A percentile compares a stretch with the other conserved stretches of the same genome.
These are phyloP conservation scores for Mycena leptocephala DNA, from an alignment of 768 basidiomycete genomes.

Conservation along the genomic window DNA sequence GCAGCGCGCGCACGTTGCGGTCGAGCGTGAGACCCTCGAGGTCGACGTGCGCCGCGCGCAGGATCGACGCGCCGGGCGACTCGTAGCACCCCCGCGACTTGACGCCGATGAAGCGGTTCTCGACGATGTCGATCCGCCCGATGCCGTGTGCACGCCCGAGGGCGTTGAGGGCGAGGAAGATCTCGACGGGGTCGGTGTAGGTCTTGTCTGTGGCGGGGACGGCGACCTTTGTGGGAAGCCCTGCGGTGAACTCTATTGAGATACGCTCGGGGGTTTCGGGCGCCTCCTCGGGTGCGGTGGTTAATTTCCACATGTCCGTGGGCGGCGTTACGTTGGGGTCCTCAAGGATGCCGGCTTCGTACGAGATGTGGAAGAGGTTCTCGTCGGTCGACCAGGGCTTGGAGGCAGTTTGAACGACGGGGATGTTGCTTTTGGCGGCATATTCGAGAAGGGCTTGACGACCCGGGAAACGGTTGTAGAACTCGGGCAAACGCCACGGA, in stretches of 20 bases:
- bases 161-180: conserved; percentile 93
- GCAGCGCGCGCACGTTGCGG: conserved; percentile 93
- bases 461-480: conserved; percentile 98
- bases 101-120: conserved; percentile 99
- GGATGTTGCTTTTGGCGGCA: conserved; percentile 90
- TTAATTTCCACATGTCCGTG: conserved; percentile 99
- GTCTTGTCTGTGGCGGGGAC: conserved; percentile 69
- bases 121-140: conserved; percentile 98
- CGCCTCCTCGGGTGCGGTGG: conserved; percentile 85
- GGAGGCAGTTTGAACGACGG: conserved; percentile 94
- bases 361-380: conserved; percentile 99
- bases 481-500: conserved; percentile 97
- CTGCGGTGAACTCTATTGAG: conserved; percentile 87
- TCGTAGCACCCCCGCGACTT: conserved; percentile 99
- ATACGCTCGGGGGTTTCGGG: conserved; percentile 86
- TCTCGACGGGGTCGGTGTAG: conserved; percentile 94
- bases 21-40: conserved; percentile 98
- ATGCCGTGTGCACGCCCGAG: conserved; percentile 96
- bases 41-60: conserved; percentile 96
- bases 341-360: conserved; percentile 99
- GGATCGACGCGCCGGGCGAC: conserved; percentile 95
- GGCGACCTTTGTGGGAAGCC: conserved; percentile 89
- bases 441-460: conserved; percentile 94
- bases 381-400: conserved; percentile 99
- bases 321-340: conserved; percentile 97